Evolutionary conservation across 306 rosid genomes (phyloP).

Genomic region (Argentina anserina): DNA sequence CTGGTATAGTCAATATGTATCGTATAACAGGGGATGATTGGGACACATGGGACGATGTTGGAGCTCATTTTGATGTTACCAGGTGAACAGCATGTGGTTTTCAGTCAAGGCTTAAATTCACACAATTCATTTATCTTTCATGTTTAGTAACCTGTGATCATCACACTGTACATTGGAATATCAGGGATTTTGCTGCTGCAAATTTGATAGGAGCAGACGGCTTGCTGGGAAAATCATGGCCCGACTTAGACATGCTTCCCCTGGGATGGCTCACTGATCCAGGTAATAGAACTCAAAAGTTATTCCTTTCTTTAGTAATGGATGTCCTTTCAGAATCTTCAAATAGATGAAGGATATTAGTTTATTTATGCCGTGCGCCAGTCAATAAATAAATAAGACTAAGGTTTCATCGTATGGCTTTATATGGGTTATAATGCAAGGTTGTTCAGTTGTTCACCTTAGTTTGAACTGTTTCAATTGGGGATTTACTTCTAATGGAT

Average conservation of each 20-base stretch:
- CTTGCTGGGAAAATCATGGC: conserved; percentile 90
- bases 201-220: conserved; percentile 73
- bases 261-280: conserved; percentile 82
- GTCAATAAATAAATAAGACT: background rate
- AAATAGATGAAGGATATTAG: background rate
- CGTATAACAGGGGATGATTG: conserved; percentile 94
- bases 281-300: conserved; percentile 41
- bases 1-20: conserved; percentile 79
- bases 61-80: conserved; percentile 64
- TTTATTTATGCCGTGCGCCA: background rate
- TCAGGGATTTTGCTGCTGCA: conserved; percentile 73
- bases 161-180: conserved; percentile 19
- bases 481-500: conserved; percentile 16
- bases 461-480: conserved; percentile 22
- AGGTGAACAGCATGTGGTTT: conserved; percentile 48
- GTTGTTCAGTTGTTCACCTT: too few species aligned
- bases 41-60: conserved; percentile 76
- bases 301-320: conserved; percentile 3
- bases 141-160: conserved; percentile 12
- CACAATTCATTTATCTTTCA: conserved; percentile 8
- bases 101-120: conserved; percentile 8
- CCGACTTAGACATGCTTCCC: conserved; percentile 98
- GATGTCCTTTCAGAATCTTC: conserved; percentile 12
- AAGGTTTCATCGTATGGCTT: background rate
- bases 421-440: background rate